Evolutionary conservation across 805 yeast species (phyloP), one percentile per base, ranked within the genome.

Genomic region (Zygosaccharomyces bisporus): DNA sequence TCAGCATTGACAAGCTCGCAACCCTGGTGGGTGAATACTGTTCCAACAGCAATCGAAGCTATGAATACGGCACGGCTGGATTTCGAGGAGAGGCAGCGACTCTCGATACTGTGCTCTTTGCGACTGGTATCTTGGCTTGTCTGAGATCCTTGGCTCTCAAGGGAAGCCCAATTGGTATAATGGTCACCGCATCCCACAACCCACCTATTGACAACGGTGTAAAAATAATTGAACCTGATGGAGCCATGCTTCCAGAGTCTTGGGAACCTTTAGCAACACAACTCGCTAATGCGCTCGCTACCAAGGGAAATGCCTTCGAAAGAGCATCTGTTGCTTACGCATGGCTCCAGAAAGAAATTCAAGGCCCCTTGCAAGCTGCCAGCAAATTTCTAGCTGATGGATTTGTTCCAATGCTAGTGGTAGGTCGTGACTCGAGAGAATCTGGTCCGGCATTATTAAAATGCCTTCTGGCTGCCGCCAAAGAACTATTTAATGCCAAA

Each of bases 51-150:
- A 63, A 55, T 18, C 51, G 66, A 27, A 44, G 49, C 1, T 83
- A 79, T 58, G 67, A 77, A 13, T 93, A 93, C 58, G 99, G 99
- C n/a, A 93, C 99, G 1, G 99, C 99, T 1, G 99, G 99, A 6
- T 93, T 93, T 69, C 77, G 99, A 47, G 81, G 82, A 69, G 70
- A 77, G 38, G 90, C 95, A 1, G 60, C 67, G 16, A 65, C 73
- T 13, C 69, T 91, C 52, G 95, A 87, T 60, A 81, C 88, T 13
- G 91, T 90, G 24, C 84, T 87, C 64, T 86, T 79, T 63, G 75
- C 91, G 5, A 88, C 85, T 13, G 96, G 96, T 2, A 70, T 89
- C 14, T 62, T 90, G 20, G 97, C 99, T 0, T 70, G 81, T 1
- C 69, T 93, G 50, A 74, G 99, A 57, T 89, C 97, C n/a, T 75